These are phyloP conservation scores for Verruconis gallopava DNA, from an alignment of 2,329 filamentous ascomycete species.

Conservation along the genomic window DNA sequence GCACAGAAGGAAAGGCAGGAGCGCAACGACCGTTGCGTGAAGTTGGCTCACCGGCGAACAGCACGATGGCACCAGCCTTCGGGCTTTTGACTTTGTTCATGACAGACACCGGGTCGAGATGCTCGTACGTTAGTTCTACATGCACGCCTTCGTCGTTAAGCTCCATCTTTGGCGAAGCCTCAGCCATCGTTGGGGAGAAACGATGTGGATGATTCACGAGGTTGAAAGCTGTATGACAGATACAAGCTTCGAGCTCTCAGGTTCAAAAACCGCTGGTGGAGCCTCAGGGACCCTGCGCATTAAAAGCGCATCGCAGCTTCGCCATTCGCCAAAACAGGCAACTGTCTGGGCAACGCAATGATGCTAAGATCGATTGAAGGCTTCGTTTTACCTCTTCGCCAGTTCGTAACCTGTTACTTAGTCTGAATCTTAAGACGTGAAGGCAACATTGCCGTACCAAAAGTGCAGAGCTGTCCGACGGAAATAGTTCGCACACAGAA, in stretches of 20 bases:
- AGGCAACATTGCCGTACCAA: too few species aligned
- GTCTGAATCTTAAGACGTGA: too few species aligned
- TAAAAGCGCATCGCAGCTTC: too few species aligned
- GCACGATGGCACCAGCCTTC: conserved; percentile 60
- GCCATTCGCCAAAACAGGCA: too few species aligned
- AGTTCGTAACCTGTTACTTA: too few species aligned
- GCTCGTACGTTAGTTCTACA: conserved; percentile 53
- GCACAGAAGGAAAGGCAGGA: conserved; percentile 2
- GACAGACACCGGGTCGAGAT: conserved; percentile 43
- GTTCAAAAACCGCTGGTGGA: not conserved
- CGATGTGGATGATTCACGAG: not conserved
- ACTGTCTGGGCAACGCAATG: too few species aligned
- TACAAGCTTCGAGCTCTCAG: not conserved
- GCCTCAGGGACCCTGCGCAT: too few species aligned
- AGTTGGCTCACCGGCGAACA: conserved; percentile 51
- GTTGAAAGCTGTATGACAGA: not conserved
- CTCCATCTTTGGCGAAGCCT: conserved; percentile 5
- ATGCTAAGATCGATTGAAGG: too few species aligned
- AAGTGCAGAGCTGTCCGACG: too few species aligned
- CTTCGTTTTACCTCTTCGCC: too few species aligned
- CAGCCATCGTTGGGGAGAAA: not conserved
- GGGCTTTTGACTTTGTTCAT: conserved; percentile 60
- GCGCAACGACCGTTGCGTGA: not conserved
- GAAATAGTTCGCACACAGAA: too few species aligned
- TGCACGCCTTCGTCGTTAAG: conserved; percentile 39